A percentile compares a stretch with the other conserved stretches of the same genome.
phyloP scores from a whole-genome alignment of 169 alveolate species.

The Plasmodium reichenowi region DNA sequence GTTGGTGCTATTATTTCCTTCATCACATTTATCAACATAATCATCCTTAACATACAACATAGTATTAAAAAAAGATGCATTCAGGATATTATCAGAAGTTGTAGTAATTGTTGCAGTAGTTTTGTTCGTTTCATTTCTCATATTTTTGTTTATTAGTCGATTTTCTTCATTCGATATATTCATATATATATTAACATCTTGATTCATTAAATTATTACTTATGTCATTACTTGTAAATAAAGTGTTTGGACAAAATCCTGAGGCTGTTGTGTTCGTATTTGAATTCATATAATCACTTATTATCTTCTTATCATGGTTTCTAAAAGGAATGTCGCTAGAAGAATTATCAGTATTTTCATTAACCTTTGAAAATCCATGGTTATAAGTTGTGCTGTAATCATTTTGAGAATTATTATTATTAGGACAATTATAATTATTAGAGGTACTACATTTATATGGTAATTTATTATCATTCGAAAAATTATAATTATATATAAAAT shows the following conservation, averaged over 20 bases:
- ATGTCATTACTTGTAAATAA: constrained; percentile 11
- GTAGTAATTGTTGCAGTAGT: constrained; percentile 44
- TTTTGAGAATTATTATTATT: too few species aligned
- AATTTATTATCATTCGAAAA: background rate
- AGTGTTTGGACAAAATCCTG: background rate
- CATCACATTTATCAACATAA: constrained; percentile 21
- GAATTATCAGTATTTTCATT: too few species aligned
- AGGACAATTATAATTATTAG: too few species aligned
- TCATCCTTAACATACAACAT: constrained; percentile 4
- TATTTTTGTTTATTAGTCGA: constrained; percentile 34
- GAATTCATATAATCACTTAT: too few species aligned
- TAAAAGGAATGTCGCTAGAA: too few species aligned
- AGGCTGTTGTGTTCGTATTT: too few species aligned
- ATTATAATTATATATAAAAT: constrained; percentile 19
- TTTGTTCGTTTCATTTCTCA: constrained; percentile 49
- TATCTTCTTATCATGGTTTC: too few species aligned
- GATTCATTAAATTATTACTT: background rate
- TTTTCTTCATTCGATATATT: constrained; percentile 10
- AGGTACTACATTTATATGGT: constrained; percentile 3
- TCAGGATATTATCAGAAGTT: constrained; percentile 26
- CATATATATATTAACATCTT: constrained; percentile 6
- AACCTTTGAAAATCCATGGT: too few species aligned
- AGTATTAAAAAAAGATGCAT: constrained; percentile 21
- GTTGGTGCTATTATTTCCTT: constrained; percentile 12
- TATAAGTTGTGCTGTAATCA: too few species aligned